Percentiles rank a stretch among this genome's conserved stretches.
phyloP scores from a whole-genome alignment of 1,284 basidiomycete species.

The Ustilago trichophora region DNA sequence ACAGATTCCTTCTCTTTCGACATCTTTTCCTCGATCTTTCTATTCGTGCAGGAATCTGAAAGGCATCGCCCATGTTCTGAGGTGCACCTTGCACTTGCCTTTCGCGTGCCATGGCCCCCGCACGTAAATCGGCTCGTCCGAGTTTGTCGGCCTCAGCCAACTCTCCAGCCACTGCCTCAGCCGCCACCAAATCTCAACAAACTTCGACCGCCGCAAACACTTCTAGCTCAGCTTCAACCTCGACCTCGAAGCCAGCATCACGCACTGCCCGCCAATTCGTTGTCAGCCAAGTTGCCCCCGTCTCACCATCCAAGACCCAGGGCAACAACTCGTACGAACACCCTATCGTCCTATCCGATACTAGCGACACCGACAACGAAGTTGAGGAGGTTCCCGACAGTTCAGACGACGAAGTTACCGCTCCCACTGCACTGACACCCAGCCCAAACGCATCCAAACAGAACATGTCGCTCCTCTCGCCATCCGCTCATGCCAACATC shows the following conservation, averaged over 20 bases:
- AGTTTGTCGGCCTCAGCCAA: constrained; percentile 6
- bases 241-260: neutral
- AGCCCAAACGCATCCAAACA: neutral
- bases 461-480: neutral
- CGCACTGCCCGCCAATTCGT: neutral
- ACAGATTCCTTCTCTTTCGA: too few relatives aligned
- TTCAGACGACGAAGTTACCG: neutral
- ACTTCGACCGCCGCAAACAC: neutral
- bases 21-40: too few relatives aligned
- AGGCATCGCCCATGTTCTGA: neutral
- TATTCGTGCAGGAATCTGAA: neutral
- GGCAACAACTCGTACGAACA: constrained; percentile 5
- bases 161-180: neutral
- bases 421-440: neutral
- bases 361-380: constrained; percentile 9
- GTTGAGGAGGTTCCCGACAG: neutral
- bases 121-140: constrained; percentile 3
- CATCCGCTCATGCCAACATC: constrained; percentile 1
- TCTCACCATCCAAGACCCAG: neutral
- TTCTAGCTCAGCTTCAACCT: neutral
- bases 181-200: neutral
- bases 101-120: constrained; percentile 9
- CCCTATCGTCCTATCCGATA: constrained; percentile 22
- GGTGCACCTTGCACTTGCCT: neutral
- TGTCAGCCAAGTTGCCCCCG: neutral